phyloP scores from a whole-genome alignment of 441 rosid species.

The Theobroma grandiflorum region DNA sequence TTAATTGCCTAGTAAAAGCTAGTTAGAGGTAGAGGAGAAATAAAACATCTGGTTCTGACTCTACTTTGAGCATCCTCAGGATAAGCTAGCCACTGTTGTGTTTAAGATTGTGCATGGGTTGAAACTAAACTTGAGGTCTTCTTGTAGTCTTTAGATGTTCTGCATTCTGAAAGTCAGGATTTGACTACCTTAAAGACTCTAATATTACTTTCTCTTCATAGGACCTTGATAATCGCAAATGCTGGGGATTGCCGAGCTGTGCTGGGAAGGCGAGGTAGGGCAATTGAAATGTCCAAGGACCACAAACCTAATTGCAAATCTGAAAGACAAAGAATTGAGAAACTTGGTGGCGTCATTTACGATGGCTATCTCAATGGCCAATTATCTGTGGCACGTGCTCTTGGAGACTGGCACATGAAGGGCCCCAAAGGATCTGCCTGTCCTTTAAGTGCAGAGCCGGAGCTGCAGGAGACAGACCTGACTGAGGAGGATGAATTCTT shows the following conservation, averaged over 20 bases:
- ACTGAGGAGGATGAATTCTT: constrained; percentile 86
- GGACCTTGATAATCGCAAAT: constrained; percentile 79
- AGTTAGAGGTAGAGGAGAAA: not conserved
- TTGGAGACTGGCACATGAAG: constrained; percentile 98
- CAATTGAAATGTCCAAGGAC: constrained; percentile 84
- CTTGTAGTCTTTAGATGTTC: not conserved
- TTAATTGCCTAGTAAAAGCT: not conserved
- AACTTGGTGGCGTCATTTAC: constrained; percentile 81
- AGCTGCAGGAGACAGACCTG: constrained; percentile 61
- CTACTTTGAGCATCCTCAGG: not conserved
- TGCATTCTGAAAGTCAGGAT: not conserved
- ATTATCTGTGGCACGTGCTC: constrained; percentile 86
- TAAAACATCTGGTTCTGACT: constrained; percentile 3
- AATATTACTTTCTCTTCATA: constrained; percentile 33
- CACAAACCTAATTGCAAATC: constrained; percentile 78
- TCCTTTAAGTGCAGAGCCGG: constrained; percentile 87
- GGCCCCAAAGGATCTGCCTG: constrained; percentile 75
- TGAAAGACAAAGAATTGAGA: constrained; percentile 79
- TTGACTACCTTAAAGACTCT: constrained; percentile 10
- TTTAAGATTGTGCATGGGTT: not conserved
- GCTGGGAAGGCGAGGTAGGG: constrained; percentile 83
- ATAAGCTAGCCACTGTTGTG: not conserved
- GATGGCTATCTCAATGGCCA: constrained; percentile 94
- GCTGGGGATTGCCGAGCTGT: constrained; percentile 97
- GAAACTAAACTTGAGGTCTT: not conserved